Evolutionary conservation across 78 protist species (phyloP).

Genomic region (Chrysochromulina parva): DNA sequence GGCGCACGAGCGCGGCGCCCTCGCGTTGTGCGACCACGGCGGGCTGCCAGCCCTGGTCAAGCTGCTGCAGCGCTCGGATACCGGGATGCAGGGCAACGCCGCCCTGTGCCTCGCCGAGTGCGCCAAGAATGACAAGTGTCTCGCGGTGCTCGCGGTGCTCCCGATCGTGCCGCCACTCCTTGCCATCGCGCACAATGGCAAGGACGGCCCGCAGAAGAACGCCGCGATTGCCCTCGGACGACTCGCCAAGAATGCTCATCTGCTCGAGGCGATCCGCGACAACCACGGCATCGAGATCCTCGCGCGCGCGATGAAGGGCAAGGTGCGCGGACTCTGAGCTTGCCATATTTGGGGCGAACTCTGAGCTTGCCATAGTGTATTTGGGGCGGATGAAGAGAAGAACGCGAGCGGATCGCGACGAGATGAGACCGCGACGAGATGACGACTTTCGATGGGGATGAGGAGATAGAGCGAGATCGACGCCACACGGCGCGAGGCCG

Average conservation of each 20-base stretch:
- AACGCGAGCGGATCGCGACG: too few relatives aligned
- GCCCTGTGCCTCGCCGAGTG: background rate
- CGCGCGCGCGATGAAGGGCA: conserved; percentile 1
- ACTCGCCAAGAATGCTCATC: background rate
- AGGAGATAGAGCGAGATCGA: too few relatives aligned
- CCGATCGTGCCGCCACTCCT: background rate
- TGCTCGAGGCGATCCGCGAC: background rate
- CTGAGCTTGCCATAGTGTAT: too few relatives aligned
- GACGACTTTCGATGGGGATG: too few relatives aligned
- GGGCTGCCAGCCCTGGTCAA: background rate
- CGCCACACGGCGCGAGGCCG: too few relatives aligned
- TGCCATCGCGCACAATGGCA: background rate
- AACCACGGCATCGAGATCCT: background rate
- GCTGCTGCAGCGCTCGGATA: background rate
- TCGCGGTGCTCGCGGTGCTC: background rate
- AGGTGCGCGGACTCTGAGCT: background rate
- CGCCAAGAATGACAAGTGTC: background rate
- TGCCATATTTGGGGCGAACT: too few relatives aligned
- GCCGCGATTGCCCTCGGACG: background rate
- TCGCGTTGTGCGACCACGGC: background rate
- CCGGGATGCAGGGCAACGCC: background rate
- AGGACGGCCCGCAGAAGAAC: background rate
- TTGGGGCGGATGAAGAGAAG: too few relatives aligned
- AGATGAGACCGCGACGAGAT: too few relatives aligned
- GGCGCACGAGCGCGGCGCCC: background rate